Evolutionary conservation across 139 green algal species (phyloP), one percentile per base, ranked within the genome.

Genomic region (Microglena sp.): DNA sequence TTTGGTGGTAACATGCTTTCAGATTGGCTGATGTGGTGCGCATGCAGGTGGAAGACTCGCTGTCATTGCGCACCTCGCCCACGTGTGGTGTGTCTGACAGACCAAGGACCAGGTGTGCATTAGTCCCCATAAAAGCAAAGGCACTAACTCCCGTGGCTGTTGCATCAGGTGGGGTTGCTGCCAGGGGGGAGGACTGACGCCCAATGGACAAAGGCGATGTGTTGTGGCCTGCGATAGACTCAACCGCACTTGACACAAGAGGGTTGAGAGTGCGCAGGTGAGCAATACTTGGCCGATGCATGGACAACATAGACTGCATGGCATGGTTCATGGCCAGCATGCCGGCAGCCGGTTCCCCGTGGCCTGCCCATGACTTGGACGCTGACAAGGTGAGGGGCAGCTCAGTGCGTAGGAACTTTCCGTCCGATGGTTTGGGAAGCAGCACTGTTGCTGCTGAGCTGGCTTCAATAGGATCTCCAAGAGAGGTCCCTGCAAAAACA

Each of bases 331-430:
- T 60, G 2, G 81, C 87, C 22, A 90, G 73, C 1, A 86, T 60
- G 8, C 87, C 87, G 4, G 88, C 88, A 28, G 74, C 79, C 3
- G 87, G 80, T 71, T 93, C 88, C 0, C 77, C 79, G 58, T 95
- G 88, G 5, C 88, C 88, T 2, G 71, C 34, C 40, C 45, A 56
- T 29, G 65, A 71, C 55, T 71, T 71, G 55, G 36, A 60, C 1
- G 65, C 55, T 1, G 59, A 21, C 18, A 71, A 55, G 33, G 27
- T 21, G 8, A 70, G 33, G 4, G 63, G 45, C 3, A n/a, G n/a
- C n/a, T n/a, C n/a, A n/a, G n/a, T n/a, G n/a, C n/a, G n/a, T n/a
- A n/a, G n/a, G n/a, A n/a, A n/a, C n/a, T n/a, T n/a, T n/a, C n/a
- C n/a, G n/a, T n/a, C n/a, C n/a, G n/a, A n/a, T n/a, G n/a, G n/a